Conservation (phyloP, 2,329 filamentous ascomycete species). For the Talaromyces sp. region DNA sequence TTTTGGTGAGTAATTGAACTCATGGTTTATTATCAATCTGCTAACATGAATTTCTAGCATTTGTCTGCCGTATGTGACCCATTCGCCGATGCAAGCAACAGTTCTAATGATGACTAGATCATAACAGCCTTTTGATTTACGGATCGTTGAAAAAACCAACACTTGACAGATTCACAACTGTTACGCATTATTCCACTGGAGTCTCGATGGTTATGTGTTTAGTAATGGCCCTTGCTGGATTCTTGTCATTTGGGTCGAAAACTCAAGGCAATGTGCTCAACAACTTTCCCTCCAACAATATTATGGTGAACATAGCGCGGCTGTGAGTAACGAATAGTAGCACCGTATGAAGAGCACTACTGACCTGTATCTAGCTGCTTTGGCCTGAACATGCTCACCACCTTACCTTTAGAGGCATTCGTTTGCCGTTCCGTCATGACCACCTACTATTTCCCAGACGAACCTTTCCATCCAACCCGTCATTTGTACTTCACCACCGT, state of each 20-base stretch:
- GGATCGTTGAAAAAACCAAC: slow-evolving; percentile 91
- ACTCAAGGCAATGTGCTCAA: slow-evolving; percentile 96
- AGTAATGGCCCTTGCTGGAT: slow-evolving; percentile 80
- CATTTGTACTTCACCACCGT: slow-evolving; percentile 83
- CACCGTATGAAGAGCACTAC: slow-evolving; percentile 13
- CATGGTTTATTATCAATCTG: slow-evolving; percentile 6
- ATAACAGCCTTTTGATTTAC: slow-evolving; percentile 97
- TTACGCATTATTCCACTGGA: slow-evolving; percentile 89
- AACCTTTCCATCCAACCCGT: slow-evolving; percentile 76
- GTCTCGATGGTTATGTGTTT: slow-evolving; percentile 92
- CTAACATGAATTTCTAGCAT: slow-evolving; percentile 48
- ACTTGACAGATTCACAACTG: slow-evolving; percentile 86
- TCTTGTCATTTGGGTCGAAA: slow-evolving; percentile 86
- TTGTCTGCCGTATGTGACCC: slow-evolving; percentile 59
- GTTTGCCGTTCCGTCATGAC: slow-evolving; percentile 96
- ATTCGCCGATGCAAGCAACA: neutral
- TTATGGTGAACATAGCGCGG: slow-evolving; percentile 90
- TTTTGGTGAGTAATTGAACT: slow-evolving; percentile 62
- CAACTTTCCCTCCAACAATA: slow-evolving; percentile 88
- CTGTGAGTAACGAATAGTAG: slow-evolving; percentile 50
- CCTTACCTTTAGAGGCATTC: slow-evolving; percentile 91
- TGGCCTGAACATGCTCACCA: slow-evolving; percentile 97
- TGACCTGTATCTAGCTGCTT: slow-evolving; percentile 61
- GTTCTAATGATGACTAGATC: slow-evolving; percentile 52
- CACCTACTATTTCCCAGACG: slow-evolving; percentile 70